phyloP scores from a whole-genome alignment of 2,329 filamentous ascomycete genomes.

The Cryphonectria parasitica region DNA sequence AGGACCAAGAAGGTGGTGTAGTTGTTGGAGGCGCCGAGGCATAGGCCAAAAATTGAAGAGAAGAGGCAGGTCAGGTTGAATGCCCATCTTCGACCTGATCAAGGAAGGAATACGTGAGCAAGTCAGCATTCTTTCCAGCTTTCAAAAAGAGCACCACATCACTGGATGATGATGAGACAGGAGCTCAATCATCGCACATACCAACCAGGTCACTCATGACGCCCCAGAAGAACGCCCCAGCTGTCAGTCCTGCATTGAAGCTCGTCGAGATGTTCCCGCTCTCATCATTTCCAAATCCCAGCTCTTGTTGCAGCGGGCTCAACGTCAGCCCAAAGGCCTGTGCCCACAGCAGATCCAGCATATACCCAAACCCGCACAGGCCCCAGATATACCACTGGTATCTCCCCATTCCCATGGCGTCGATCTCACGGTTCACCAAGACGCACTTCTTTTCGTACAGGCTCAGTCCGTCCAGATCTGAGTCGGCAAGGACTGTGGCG shows the following conservation, averaged over 20 bases:
- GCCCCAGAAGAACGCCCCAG: conserved; percentile 60
- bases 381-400: conserved; percentile 59
- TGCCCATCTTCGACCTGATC: conserved; percentile 50
- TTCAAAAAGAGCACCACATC: neutral
- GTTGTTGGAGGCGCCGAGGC: conserved; percentile 51
- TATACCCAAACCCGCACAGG: conserved; percentile 58
- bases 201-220: conserved; percentile 55
- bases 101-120: conserved; percentile 34
- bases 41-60: conserved; percentile 56
- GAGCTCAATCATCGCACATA: conserved; percentile 25
- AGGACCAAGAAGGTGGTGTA: conserved; percentile 57
- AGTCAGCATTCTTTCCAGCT: neutral
- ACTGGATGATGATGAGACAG: neutral
- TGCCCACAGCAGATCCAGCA: conserved; percentile 61
- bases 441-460: conserved; percentile 28
- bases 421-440: conserved; percentile 47
- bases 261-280: conserved; percentile 55
- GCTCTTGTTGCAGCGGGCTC: conserved; percentile 58
- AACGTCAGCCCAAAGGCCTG: conserved; percentile 61
- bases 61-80: conserved; percentile 64
- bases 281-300: conserved; percentile 50
- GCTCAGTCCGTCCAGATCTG: conserved; percentile 24
- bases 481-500: conserved; percentile 18
- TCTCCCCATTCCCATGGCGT: conserved; percentile 54
- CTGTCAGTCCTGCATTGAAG: conserved; percentile 58